Evolutionary conservation across 2,329 filamentous ascomycete genomes (phyloP), one percentile per base, ranked within the genome.

Genomic region (Fusarium decemcellulare): DNA sequence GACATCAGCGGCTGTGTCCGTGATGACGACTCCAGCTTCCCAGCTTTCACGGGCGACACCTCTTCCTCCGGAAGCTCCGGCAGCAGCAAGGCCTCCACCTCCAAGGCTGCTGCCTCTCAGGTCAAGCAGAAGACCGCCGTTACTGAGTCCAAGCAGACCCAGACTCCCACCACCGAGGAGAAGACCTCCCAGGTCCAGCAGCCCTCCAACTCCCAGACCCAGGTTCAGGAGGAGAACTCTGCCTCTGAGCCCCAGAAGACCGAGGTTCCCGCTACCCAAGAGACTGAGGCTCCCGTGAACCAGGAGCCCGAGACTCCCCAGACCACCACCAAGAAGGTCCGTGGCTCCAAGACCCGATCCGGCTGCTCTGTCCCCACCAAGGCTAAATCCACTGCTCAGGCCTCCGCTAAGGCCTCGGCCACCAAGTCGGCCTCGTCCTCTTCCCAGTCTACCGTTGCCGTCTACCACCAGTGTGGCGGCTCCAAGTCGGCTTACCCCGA

Each of bases 1-100:
- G 75, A 77, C 56, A 78, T 81, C 59, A 79, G 77, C 18, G 80
- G 80, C 42, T 83, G 81, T 63, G 72, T 62, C 52, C 76, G 78
- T 56, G 43, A 74, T 12, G 76, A 79, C 27, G 78, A 80, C 56
- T 63, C 58, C 2, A 68, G 57, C 44, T 79, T 76, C 63, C 76
- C 77, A 53, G 67, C 65, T 30, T 73, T 67, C 51, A 70, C 51
- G 15, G 66, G 64, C 7, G 61, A 63, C 23, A 60, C 65, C 27
- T 63, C 66, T 18, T 63, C 63, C n/a, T 34, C 46, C 36, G 50
- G 40, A 42, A 44, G 53, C 55, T 39, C n/a, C 30, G 46, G 37
- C 23, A 59, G 43, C 23, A 42, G 36, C 40, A 62, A 63, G 27
- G 47, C 61, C 18, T 46, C 55, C 15, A 40, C 53, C 48, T 46